Conservation (phyloP, 495 filamentous ascomycete genomes). For the Trichocladium antarcticum region DNA sequence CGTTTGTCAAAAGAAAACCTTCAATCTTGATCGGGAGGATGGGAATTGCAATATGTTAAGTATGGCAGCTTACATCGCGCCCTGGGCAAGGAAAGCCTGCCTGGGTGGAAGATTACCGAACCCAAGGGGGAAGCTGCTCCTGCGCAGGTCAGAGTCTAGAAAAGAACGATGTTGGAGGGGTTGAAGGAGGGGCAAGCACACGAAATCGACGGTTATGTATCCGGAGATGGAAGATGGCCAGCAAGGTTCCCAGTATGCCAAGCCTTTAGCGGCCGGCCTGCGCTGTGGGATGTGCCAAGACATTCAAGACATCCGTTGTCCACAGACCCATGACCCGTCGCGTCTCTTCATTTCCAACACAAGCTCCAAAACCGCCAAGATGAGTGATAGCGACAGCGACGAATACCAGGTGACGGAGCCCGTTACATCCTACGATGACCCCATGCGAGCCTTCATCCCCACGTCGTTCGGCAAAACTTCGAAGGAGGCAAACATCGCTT, state of each 20-base stretch:
- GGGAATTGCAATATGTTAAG: constrained; percentile 52
- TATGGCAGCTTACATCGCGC: constrained; percentile 53
- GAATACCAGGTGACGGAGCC: constrained; percentile 47
- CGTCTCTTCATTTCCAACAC: not conserved
- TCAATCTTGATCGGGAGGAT: constrained; percentile 52
- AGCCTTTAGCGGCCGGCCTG: not conserved
- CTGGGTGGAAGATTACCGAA: constrained; percentile 51
- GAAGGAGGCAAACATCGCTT: constrained; percentile 58
- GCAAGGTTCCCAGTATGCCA: not conserved
- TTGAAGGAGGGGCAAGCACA: constrained; percentile 14
- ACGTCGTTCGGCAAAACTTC: constrained; percentile 77
- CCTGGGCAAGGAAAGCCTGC: constrained; percentile 46
- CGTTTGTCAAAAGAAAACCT: constrained; percentile 51
- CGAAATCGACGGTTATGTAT: no score
- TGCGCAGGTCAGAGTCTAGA: constrained; percentile 33
- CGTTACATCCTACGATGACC: constrained; percentile 50
- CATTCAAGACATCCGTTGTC: not conserved
- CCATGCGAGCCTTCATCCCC: constrained; percentile 71
- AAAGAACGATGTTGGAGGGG: constrained; percentile 42
- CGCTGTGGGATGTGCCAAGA: constrained; percentile 1
- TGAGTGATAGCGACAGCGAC: constrained; percentile 55
- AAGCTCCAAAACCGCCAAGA: constrained; percentile 13
- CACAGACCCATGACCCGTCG: not conserved
- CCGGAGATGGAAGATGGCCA: no score
- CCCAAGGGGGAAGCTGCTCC: constrained; percentile 39